Percentiles rank a stretch among this genome's conserved stretches.
phyloP scores from a whole-genome alignment of 768 basidiomycete genomes.

The Glaciozyma antarctica region DNA sequence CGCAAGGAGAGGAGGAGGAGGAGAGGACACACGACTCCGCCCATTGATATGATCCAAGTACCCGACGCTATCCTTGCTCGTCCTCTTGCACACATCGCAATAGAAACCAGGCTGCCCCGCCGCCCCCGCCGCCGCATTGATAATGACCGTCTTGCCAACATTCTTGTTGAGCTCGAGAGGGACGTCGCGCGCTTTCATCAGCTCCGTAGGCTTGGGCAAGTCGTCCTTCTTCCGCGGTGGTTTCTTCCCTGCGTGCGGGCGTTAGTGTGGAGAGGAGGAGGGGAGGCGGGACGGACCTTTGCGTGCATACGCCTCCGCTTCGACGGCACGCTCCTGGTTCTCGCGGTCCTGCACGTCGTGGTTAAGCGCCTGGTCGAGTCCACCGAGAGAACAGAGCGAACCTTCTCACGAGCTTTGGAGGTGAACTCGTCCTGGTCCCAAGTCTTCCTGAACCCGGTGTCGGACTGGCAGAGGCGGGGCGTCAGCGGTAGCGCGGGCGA shows the following conservation, averaged over 20 bases:
- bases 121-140: slow-evolving; percentile 58
- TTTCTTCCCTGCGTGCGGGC: slow-evolving; percentile 57
- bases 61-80: slow-evolving; percentile 84
- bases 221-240: slow-evolving; percentile 44
- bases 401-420: slow-evolving; percentile 66
- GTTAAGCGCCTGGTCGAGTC: neutral
- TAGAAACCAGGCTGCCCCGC: slow-evolving; percentile 87
- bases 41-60: slow-evolving; percentile 96
- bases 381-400: slow-evolving; percentile 13
- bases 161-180: slow-evolving; percentile 90
- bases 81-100: slow-evolving; percentile 83
- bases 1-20: neutral
- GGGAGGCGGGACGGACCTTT: slow-evolving; percentile 49
- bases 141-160: slow-evolving; percentile 86
- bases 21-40: slow-evolving; percentile 62
- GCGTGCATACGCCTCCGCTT: slow-evolving; percentile 73
- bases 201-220: slow-evolving; percentile 83
- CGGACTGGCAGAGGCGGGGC: slow-evolving; percentile 7
- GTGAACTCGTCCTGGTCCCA: slow-evolving; percentile 91
- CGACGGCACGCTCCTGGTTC: slow-evolving; percentile 70
- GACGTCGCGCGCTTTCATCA: slow-evolving; percentile 77
- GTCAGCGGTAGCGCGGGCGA: neutral
- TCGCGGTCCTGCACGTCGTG: slow-evolving; percentile 49
- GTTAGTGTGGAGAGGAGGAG: neutral
- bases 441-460: slow-evolving; percentile 23